Base-by-base conservation (phyloP, 164 flowering plant species). In the Vitis riparia region DNA sequence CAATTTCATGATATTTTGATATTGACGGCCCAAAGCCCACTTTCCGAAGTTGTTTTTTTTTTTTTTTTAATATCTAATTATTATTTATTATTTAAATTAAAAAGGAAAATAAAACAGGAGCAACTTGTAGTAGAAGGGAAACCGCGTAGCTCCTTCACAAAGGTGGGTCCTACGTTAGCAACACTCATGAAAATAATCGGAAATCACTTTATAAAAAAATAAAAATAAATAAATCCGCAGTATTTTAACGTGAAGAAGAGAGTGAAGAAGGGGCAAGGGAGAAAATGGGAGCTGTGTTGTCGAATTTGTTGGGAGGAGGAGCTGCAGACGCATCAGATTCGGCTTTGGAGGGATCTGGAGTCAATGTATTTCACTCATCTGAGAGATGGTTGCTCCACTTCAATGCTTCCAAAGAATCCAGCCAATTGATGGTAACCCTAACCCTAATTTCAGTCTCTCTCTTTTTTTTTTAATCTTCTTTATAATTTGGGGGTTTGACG, bases 371-470 rank as follows among this genome's bases (percentile, higher is more conserved):
- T 66, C 88, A 88, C 73, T 89, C 92, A 12, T 48, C 85, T 2
- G 72, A 73, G 1, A 62, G 87, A n/a, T 91, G 92, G 92, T 84
- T 78, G 76, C 84, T 84, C 68, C 88, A 89, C 81, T 79, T 86
- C 79, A 79, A 91, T 29, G 57, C 74, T 59, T 2, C 16, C 73
- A 84, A 85, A 67, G 79, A 80, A 14, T 65, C 89, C 27, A 52
- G 80, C 15, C 73, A 85, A 65, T 80, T 91, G n/a, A n/a, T n/a
- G 82, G 96, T 91, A 79, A 63, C 65, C 44, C 49, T 8, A 53
- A 58, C 19, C 29, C 1, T 19, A 13, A 19, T 59, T 16, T 30
- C 53, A 51, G 32, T 23, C 11, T 61, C 15, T 14, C 8, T 66
- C 13, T 7, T 44, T 17, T 44, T 51, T 65, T 4, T 8, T 27